These are phyloP conservation scores for Cladosporium austrohemisphaericum DNA, from an alignment of 2,329 filamentous ascomycete species.

Conservation along the genomic window DNA sequence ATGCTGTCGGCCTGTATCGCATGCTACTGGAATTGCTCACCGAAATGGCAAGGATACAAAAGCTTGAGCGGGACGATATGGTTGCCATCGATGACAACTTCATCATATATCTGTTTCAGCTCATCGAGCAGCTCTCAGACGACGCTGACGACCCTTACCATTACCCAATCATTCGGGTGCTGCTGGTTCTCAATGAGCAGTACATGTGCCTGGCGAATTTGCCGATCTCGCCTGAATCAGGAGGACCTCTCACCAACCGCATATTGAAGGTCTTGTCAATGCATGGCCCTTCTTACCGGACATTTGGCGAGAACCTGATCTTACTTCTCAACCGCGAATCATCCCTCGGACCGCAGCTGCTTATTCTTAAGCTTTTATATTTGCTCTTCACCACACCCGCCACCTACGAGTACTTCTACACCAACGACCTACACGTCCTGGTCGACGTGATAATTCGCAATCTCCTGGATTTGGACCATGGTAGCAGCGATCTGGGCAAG, in stretches of 20 bases:
- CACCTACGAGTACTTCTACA: slow-evolving; percentile 98
- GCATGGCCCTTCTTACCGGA: slow-evolving; percentile 77
- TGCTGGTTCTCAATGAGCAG: slow-evolving; percentile 97
- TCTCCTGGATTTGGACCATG: slow-evolving; percentile 88
- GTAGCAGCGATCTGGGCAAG: slow-evolving; percentile 46
- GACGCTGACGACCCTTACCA: slow-evolving; percentile 92
- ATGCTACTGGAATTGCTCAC: slow-evolving; percentile 85
- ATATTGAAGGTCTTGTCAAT: slow-evolving; percentile 87
- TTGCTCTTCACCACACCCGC: slow-evolving; percentile 87
- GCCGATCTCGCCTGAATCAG: slow-evolving; percentile 50
- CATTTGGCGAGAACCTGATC: slow-evolving; percentile 97
- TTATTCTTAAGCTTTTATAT: slow-evolving; percentile 96
- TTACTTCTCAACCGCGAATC: slow-evolving; percentile 88
- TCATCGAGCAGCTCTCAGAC: slow-evolving; percentile 83
- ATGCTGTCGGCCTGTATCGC: slow-evolving; percentile 70
- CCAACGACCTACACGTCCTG: slow-evolving; percentile 89
- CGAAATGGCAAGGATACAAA: slow-evolving; percentile 92
- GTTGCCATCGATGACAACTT: slow-evolving; percentile 70
- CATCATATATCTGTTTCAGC: slow-evolving; percentile 74
- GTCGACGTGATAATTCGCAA: slow-evolving; percentile 96
- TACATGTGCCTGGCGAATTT: slow-evolving; percentile 71
- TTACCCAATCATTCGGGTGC: slow-evolving; percentile 86
- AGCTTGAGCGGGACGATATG: slow-evolving; percentile 72
- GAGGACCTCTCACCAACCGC: slow-evolving; percentile 71
- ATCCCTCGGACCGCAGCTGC: slow-evolving; percentile 86